phyloP scores from a whole-genome alignment of 805 yeast genomes.

The Komagataella populi region DNA sequence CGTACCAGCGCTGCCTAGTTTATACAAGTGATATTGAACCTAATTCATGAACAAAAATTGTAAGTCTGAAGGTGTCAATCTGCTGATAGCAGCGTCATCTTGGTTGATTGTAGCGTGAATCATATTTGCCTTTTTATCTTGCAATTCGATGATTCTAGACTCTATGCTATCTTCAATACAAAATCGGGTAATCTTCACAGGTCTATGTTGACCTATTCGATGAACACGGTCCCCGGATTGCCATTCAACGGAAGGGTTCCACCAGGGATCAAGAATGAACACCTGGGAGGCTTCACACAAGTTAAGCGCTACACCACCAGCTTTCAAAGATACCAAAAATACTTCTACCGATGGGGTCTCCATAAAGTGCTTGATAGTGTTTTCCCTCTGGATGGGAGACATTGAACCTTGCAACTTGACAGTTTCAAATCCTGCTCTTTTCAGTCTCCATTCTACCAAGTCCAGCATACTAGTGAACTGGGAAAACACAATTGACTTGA shows the following conservation, averaged over 20 bases:
- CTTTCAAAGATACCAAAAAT: conserved; percentile 86
- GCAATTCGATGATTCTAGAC: conserved; percentile 87
- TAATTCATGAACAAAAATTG: conserved; percentile 87
- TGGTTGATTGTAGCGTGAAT: conserved; percentile 91
- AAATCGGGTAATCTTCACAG: conserved; percentile 83
- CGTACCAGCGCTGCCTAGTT: conserved; percentile 49
- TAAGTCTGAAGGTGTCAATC: conserved; percentile 86
- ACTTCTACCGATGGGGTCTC: conserved; percentile 87
- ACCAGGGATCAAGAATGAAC: conserved; percentile 95
- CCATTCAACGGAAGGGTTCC: conserved; percentile 99
- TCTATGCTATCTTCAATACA: conserved; percentile 96
- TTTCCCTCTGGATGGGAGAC: conserved; percentile 93
- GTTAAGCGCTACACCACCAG: conserved; percentile 97
- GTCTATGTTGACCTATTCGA: conserved; percentile 91
- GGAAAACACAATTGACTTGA: conserved; percentile 92
- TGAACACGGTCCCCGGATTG: conserved; percentile 98
- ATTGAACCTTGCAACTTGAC: conserved; percentile 93
- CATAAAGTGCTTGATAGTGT: conserved; percentile 84
- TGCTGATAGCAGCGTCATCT: conserved; percentile 81
- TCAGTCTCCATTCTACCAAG: conserved; percentile 88
- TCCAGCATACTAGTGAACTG: conserved; percentile 97
- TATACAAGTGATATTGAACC: neutral
- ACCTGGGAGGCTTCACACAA: conserved; percentile 96
- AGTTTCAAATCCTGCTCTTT: conserved; percentile 89
- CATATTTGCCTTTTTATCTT: conserved; percentile 97